Base-by-base conservation (phyloP, 2,329 filamentous ascomycete species). In the Chaetomium olivaceum region DNA sequence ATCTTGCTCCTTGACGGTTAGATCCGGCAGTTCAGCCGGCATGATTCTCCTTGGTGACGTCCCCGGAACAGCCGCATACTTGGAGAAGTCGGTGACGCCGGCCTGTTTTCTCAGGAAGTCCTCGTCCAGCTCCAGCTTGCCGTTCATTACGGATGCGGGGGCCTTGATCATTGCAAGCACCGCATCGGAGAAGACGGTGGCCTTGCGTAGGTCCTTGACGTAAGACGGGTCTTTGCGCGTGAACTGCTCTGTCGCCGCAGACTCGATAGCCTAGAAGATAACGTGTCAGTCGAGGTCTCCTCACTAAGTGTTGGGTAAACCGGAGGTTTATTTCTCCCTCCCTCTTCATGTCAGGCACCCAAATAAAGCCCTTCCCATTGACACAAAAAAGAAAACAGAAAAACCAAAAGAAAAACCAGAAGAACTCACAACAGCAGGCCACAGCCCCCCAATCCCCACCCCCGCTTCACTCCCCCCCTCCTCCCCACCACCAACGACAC, bases 391-490 rank as follows among this genome's bases (percentile, higher is more conserved):
- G n/a, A 48, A 31, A 33, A 58, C n/a, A 57, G 7, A 21, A 56
- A 54, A 51, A n/a, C 31, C 33, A 33, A 25, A 55, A 54, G 48
- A 19, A 39, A 39, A 25, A 57, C 58, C 27, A 58, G 58, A 60
- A 64, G n/a, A 23, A 64, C 87, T 71, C 78, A 91, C 90, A 33
- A 83, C 85, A 4, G 91, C 91, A 12, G 92, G 92, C 92, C 92
- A 96, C 5, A 96, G 84, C 70, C 89, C 91, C 0, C 89, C 92
- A 63, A 95, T 88, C 12, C 90, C 89, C 90, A 94, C 92, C 6
- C 86, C 80, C 0, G 73, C 78, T 70, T 85, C 82, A 43, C 2
- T 14, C 11, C 90, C 89, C 90, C 94, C 92, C 6, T 86, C 80
- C 0, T 73, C 78, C 70, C 85, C 82, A 9, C 73, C 78, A 70